Evolutionary conservation across 495 filamentous ascomycete species (phyloP).

Genomic region (Lasiosphaeris hirsuta): DNA sequence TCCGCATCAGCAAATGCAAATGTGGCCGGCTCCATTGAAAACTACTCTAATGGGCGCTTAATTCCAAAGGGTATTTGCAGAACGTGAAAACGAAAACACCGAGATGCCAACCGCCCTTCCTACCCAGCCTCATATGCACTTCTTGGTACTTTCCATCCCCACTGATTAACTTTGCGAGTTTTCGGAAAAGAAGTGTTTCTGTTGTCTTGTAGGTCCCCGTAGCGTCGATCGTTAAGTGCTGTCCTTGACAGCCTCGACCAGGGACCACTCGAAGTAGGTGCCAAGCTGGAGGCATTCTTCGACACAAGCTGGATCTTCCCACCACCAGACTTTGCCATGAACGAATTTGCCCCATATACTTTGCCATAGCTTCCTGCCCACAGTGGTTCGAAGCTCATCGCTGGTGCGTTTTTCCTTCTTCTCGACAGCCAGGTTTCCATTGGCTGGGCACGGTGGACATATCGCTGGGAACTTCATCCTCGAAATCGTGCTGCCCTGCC

Average conservation of each 20-base stretch:
- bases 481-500: slow-evolving; percentile 30
- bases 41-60: too few species aligned
- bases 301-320: slow-evolving; percentile 46
- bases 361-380: slow-evolving; percentile 42
- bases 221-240: background rate
- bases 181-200: too few species aligned
- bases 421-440: background rate
- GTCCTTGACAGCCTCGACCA: slow-evolving; percentile 44
- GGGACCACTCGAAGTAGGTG: slow-evolving; percentile 46
- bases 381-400: slow-evolving; percentile 35
- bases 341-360: slow-evolving; percentile 47
- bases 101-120: too few species aligned
- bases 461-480: slow-evolving; percentile 36
- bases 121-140: too few species aligned
- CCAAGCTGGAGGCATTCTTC: slow-evolving; percentile 44
- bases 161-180: too few species aligned
- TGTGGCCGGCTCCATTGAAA: too few species aligned
- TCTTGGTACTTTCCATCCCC: too few species aligned
- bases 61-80: too few species aligned
- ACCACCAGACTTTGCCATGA: slow-evolving; percentile 46
- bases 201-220: background rate
- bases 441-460: slow-evolving; percentile 7
- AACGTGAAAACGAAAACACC: too few species aligned
- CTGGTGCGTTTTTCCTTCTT: slow-evolving; percentile 16
- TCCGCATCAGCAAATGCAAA: too few species aligned